A percentile compares a stretch with the other conserved stretches of the same genome.
Conservation (phyloP, 768 basidiomycete species). For the Rossbeevera mucosa region DNA sequence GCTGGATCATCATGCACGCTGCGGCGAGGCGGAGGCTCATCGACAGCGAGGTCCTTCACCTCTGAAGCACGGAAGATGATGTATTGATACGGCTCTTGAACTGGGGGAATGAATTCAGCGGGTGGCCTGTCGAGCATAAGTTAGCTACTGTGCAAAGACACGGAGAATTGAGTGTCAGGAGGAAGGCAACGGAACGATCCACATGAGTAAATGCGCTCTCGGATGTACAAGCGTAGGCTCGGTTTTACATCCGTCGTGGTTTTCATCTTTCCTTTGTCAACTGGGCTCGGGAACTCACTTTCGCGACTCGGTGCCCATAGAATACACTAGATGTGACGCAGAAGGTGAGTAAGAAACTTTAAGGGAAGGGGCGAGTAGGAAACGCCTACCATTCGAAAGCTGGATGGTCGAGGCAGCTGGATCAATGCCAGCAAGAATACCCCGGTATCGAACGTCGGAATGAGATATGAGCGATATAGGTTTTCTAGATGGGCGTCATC, state of each 20-base stretch:
- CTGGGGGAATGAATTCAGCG: constrained; percentile 76
- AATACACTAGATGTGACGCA: constrained; percentile 49
- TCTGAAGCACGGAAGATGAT: constrained; percentile 90
- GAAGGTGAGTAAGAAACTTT: neutral
- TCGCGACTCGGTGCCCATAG: constrained; percentile 84
- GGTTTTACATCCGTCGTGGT: constrained; percentile 38
- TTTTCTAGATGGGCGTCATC: constrained; percentile 48
- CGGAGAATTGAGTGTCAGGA: constrained; percentile 37
- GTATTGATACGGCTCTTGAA: constrained; percentile 79
- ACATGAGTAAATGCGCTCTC: constrained; percentile 47
- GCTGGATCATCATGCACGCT: constrained; percentile 83
- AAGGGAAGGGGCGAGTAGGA: neutral
- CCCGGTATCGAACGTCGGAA: constrained; percentile 86
- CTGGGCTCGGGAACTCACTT: constrained; percentile 44
- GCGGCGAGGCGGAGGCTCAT: constrained; percentile 54
- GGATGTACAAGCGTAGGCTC: constrained; percentile 33
- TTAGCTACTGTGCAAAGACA: constrained; percentile 21
- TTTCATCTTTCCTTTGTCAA: constrained; percentile 31
- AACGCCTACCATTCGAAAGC: constrained; percentile 68
- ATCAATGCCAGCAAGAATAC: constrained; percentile 84
- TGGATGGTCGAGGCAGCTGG: constrained; percentile 82
- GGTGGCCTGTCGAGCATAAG: constrained; percentile 47
- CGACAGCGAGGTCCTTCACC: constrained; percentile 85
- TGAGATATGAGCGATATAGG: constrained; percentile 87
- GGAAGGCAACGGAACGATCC: constrained; percentile 66